Base-by-base conservation (phyloP, 1,284 basidiomycete species). In the Microbotryum silenes-acaulis region DNA sequence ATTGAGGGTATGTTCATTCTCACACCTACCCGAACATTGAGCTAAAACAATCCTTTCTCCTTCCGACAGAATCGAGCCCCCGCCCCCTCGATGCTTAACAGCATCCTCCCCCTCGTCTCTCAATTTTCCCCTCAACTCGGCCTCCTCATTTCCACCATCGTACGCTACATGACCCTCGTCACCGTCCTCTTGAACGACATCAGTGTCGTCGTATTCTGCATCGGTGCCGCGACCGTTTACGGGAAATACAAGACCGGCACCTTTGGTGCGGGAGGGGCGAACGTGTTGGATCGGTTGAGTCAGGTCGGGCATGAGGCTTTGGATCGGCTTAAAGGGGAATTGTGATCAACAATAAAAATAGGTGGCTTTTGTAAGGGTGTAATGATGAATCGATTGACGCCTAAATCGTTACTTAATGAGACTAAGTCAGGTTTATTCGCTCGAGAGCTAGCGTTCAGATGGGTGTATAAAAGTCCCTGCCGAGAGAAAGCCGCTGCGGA, bases 71-170 rank as follows among this genome's bases (percentile, higher is more conserved):
- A 66, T 53, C 55, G 49, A 31, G 29, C 62, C 14, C 14, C 62
- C 9, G 53, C 64, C 6, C 67, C 67, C 8, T 56, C 64, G 9
- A 55, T 68, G 33, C 51, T 68, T 58, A 49, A 51, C 51, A 60
- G 62, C 31, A 20, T 66, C 58, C 62, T 68, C 20, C 67, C 67
- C 25, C 49, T 68, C 60, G 42, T 68, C 29, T 67, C 65, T 2
- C 62, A 64, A 21, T 69, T 69, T 60, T 64, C 67, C 16, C 67
- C 67, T 6, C 65, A 63, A 29, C 54, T 64, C 33, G 67, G 59
- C 25, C 50, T 63, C 56, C 46, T 58, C n/a, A 27, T 69, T 33
- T 44, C 61, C 3, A 67, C 67, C 27, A 60, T 42, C 12, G 37
- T 59, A 10, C 44, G 45, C n/a, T 69, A 69, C 62, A 33, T 69